Evolutionary conservation across 257 asterid species (phyloP), one percentile per base, ranked within the genome.

Genomic region (Scutellaria barbata): DNA sequence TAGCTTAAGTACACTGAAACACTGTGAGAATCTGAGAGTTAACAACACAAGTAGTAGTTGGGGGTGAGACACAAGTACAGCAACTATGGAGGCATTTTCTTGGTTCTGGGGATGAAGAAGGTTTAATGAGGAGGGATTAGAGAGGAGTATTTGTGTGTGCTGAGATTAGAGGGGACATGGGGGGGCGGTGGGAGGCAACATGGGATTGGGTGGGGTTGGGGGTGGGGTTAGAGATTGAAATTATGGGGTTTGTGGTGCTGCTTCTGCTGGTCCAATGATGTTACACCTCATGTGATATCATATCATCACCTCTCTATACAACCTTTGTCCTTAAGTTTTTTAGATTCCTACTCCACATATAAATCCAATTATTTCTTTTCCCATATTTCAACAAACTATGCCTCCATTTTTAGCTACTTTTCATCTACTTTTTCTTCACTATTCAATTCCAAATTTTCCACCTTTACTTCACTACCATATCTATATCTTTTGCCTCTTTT

Each of bases 211-310:
- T 75, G 79, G 80, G 81, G 83, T n/a, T 60, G 71, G 76, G 76
- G 43, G 68, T 69, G 55, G 65, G 80, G 68, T 30, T 2, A 4
- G 35, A 30, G 71, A 55, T 17, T 61, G 51, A 71, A 75, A 76
- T 80, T 50, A 76, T 79, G 85, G 83, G 81, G 61, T 30, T 46
- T 74, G 79, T 72, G 82, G 75, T 45, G 41, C 76, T 47, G 74
- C 78, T 81, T 75, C 77, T 81, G 77, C 89, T 83, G 90, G 89
- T 84, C 95, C 90, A 83, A 75, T 88, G 89, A 85, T 83, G 86
- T 67, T 76, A 81, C 84, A 70, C 78, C 83, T 83, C 84, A 71
- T 74, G 79, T 79, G 82, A 59, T 16, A 14, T 48, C 52, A 80
- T 16, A 74, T 80, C 71, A 80, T 83, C 76, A 76, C 58, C 68